Evolutionary conservation across 371 early-diverging fungal species (phyloP).

Genomic region (Mortierella sp.): DNA sequence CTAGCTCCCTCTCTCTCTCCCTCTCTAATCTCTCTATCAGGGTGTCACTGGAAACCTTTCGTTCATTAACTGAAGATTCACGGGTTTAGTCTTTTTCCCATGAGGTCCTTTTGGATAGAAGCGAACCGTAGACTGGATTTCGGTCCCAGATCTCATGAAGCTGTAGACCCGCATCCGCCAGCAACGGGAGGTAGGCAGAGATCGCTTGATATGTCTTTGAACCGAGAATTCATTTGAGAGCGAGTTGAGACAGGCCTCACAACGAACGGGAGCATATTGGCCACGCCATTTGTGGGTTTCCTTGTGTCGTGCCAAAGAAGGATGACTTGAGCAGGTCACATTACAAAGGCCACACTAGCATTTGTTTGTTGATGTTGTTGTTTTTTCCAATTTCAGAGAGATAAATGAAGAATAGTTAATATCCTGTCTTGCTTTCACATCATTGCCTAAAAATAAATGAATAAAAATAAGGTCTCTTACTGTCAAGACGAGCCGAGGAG

Average conservation of each 20-base stretch:
- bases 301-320: conserved; percentile 28
- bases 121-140: conserved; percentile 24
- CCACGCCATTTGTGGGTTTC: conserved; percentile 38
- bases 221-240: conserved; percentile 49
- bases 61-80: conserved; percentile 20
- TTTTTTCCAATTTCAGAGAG: neutral
- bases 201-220: conserved; percentile 40
- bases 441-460: neutral
- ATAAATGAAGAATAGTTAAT: neutral
- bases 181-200: conserved; percentile 15
- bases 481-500: neutral
- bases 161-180: conserved; percentile 34
- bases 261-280: conserved; percentile 32
- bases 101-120: conserved; percentile 33
- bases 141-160: conserved; percentile 29
- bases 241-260: conserved; percentile 32
- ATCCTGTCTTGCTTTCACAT: neutral
- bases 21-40: no score
- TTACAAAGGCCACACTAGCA: no score
- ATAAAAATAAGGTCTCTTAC: conserved; percentile 15
- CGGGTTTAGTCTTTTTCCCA: conserved; percentile 40
- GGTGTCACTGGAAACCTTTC: conserved; percentile 3
- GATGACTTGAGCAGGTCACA: conserved; percentile 33
- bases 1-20: no score
- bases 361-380: neutral